Evolutionary conservation across 2,329 filamentous ascomycete species (phyloP).

Genomic region (Monosporascus sp.): DNA sequence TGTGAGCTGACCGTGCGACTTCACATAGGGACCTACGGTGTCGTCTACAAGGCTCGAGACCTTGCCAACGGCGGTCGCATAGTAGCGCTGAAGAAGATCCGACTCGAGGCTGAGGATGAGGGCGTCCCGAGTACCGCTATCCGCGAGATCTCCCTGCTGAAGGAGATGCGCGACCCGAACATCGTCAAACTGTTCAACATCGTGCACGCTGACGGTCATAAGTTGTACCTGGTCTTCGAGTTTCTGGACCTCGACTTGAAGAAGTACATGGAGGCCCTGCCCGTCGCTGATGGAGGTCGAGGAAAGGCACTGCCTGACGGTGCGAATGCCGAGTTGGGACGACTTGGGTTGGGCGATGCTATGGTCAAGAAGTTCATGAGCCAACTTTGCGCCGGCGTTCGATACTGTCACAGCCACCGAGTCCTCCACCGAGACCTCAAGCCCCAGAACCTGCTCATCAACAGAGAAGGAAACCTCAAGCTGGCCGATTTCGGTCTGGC

Average conservation of each 20-base stretch:
- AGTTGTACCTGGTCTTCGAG: constrained; percentile 89
- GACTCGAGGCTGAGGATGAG: constrained; percentile 90
- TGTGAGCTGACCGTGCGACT: neutral
- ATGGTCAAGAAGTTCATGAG: constrained; percentile 94
- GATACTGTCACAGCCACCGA: constrained; percentile 84
- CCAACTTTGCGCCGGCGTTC: constrained; percentile 76
- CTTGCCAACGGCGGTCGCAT: constrained; percentile 77
- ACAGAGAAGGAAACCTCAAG: constrained; percentile 83
- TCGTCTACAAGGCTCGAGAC: constrained; percentile 91
- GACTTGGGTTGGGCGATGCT: constrained; percentile 66
- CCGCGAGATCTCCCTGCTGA: constrained; percentile 87
- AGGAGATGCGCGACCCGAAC: constrained; percentile 90
- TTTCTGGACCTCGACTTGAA: constrained; percentile 89
- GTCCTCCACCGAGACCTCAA: constrained; percentile 85
- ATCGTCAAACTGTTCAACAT: constrained; percentile 88
- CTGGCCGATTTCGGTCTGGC: constrained; percentile 86
- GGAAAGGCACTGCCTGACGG: constrained; percentile 82
- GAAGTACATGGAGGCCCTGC: constrained; percentile 92
- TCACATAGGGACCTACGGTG: constrained; percentile 76
- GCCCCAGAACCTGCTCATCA: constrained; percentile 84
- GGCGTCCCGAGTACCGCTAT: constrained; percentile 90
- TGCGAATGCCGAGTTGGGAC: constrained; percentile 55
- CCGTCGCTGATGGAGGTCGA: constrained; percentile 75
- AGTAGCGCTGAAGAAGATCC: constrained; percentile 91
- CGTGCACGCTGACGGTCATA: constrained; percentile 89